phyloP scores from a whole-genome alignment of 2,329 filamentous ascomycete genomes.

The Exophiala calicioides region DNA sequence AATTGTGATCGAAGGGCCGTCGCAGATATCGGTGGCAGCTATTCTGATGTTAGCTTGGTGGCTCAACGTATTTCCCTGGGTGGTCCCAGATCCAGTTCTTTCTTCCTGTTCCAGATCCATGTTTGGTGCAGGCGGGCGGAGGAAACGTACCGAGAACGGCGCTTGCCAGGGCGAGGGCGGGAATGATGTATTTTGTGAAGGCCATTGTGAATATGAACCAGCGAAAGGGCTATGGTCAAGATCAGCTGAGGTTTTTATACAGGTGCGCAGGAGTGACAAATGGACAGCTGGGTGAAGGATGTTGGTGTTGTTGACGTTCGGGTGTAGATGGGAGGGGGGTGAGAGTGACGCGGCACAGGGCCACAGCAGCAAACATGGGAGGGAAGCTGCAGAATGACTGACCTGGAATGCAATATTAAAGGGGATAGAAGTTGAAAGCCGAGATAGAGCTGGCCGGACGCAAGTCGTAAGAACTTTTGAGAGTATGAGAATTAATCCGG shows the following conservation, averaged over 20 bases:
- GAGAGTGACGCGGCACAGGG: constrained; percentile 6
- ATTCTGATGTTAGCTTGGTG: constrained; percentile 16
- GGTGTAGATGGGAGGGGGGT: constrained; percentile 1
- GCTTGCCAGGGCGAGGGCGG: constrained; percentile 56
- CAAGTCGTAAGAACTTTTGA: constrained; percentile 26
- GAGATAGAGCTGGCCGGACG: constrained; percentile 18
- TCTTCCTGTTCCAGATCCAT: not conserved
- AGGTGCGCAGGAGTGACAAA: constrained; percentile 11
- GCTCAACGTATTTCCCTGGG: not conserved
- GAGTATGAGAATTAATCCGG: constrained; percentile 27
- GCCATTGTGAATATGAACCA: constrained; percentile 45
- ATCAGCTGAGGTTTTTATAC: constrained; percentile 21
- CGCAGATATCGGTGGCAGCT: constrained; percentile 22
- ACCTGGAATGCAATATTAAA: constrained; percentile 34
- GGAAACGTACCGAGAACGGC: constrained; percentile 50
- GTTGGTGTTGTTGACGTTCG: no score
- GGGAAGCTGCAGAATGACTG: constrained; percentile 13
- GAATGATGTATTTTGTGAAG: constrained; percentile 57
- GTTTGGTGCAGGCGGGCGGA: not conserved
- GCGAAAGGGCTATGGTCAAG: constrained; percentile 20
- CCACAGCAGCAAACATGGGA: not conserved
- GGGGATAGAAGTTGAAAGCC: constrained; percentile 21
- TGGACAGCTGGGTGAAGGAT: not conserved
- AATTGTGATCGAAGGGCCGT: constrained; percentile 43
- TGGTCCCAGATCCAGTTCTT: constrained; percentile 19